These are phyloP conservation scores for Poteriospumella lacustris DNA, from an alignment of 108 stramenopile genomes.

Conservation along the genomic window DNA sequence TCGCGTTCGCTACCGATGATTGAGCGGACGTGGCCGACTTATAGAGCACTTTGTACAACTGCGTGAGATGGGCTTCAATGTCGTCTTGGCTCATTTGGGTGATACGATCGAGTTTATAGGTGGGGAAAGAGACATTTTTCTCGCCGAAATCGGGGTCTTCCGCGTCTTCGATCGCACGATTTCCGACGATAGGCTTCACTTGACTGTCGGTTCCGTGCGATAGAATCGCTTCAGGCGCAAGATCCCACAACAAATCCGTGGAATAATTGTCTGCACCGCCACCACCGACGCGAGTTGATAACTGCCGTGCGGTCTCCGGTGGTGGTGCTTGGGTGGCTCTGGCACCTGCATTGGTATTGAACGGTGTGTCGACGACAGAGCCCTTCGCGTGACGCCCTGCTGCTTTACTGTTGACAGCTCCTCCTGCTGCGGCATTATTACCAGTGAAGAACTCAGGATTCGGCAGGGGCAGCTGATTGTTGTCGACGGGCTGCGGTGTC, in stretches of 20 bases:
- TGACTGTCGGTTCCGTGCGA: constrained; percentile 42
- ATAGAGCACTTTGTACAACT: constrained; percentile 41
- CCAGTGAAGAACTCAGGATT: no score
- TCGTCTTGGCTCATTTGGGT: constrained; percentile 29
- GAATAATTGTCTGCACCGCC: no score
- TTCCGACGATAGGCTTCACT: constrained; percentile 50
- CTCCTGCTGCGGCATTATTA: no score
- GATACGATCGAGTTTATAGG: constrained; percentile 18
- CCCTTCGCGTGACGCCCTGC: not conserved
- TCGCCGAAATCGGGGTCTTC: constrained; percentile 15
- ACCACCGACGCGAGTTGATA: not conserved
- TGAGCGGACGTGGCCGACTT: not conserved
- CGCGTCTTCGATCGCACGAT: constrained; percentile 18
- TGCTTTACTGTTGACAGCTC: not conserved
- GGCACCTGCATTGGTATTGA: not conserved
- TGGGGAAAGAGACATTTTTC: constrained; percentile 33
- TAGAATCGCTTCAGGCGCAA: constrained; percentile 11
- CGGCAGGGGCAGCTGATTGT: no score
- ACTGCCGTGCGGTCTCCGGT: not conserved
- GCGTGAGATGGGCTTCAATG: constrained; percentile 44
- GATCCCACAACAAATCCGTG: no score
- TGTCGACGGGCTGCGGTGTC: no score
- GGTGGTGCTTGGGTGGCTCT: not conserved
- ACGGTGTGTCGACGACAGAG: not conserved
- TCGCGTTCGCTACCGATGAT: not conserved